Conservation (phyloP, 805 yeast genomes). For the Hermanozyma aechmeae region DNA sequence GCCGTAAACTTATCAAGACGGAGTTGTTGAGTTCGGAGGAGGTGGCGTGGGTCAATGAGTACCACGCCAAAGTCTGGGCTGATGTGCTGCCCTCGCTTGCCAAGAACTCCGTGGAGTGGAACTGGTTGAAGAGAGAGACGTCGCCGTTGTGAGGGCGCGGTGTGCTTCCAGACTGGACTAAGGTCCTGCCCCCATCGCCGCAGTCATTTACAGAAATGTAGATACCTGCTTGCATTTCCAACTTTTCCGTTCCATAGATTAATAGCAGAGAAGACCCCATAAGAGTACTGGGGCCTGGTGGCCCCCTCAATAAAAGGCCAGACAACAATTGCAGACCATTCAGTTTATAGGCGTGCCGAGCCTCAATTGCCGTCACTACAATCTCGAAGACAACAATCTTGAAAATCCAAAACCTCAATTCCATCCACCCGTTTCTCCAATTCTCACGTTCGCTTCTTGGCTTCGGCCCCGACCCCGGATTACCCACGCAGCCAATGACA, state of each 20-base stretch:
- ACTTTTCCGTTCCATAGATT: background rate
- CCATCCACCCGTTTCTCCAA: background rate
- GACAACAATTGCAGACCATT: conserved; percentile 1
- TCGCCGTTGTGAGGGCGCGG: too few species aligned
- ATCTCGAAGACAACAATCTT: background rate
- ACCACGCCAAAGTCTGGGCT: conserved; percentile 50
- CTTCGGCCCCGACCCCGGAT: conserved; percentile 7
- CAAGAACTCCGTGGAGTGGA: conserved; percentile 27
- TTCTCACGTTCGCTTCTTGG: background rate
- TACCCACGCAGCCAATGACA: conserved; percentile 5
- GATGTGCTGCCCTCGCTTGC: conserved; percentile 33
- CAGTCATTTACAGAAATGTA: conserved; percentile 8
- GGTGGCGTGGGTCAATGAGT: conserved; percentile 56
- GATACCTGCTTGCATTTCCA: background rate
- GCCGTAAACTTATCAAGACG: conserved; percentile 61
- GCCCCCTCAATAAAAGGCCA: background rate
- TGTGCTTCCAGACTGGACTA: background rate
- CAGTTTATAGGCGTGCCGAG: conserved; percentile 1
- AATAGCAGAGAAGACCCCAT: background rate
- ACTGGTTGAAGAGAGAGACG: conserved; percentile 48
- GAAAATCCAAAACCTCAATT: background rate
- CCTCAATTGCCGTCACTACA: background rate
- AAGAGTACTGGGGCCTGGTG: background rate
- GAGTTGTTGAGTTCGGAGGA: conserved; percentile 52
- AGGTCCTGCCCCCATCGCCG: too few species aligned